Base-by-base conservation (phyloP, 495 filamentous ascomycete genomes). In the Trichoderma erinaceum region DNA sequence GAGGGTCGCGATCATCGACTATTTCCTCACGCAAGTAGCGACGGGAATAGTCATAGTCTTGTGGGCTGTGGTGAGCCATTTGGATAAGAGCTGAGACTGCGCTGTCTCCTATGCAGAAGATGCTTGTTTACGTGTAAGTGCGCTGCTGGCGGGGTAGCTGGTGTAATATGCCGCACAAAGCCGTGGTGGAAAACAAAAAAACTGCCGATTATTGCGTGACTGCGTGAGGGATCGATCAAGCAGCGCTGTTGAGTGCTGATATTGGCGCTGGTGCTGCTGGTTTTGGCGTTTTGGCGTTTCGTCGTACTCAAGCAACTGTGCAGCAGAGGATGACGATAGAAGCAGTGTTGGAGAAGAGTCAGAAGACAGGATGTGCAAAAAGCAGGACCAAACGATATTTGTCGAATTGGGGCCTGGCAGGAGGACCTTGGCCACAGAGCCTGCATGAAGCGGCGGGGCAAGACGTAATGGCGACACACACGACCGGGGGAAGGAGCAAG, bases 21-120 rank as follows among this genome's bases (percentile, higher is more conserved):
- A 79, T 78, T 64, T 84, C 81, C 48, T 83, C 81, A 67, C 78
- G 75, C 74, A 81, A 76, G 71, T 80, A 75, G 71, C 80, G 79
- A 44, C 76, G 76, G 29, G 77, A 74, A 29, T 76, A 77, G 52
- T 83, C 79, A 70, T 79, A 73, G 65, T 83, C 81, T 67, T 82
- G 82, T 12, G 73, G 77, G 68, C 82, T 80, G 76, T 83, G 82
- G 38, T 77, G 76, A 44, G 81, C 78, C 81, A 83, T 83, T 50
- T 13, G 32, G 63, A 25, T n/a, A 11, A n/a, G 21, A 18, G 25
- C 18, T 65, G 63, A 41, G 23, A 13, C n/a, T 27, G 18, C 18
- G 11, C 21, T 65, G 63, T 65, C n/a, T 4, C 13, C 11, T n/a
- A 2, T 41, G 29, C 4, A 16, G n/a, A 65, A 18, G 63, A 41